These are phyloP conservation scores for Lojkania enalia DNA, from an alignment of 2,329 filamentous ascomycete genomes.

Conservation along the genomic window DNA sequence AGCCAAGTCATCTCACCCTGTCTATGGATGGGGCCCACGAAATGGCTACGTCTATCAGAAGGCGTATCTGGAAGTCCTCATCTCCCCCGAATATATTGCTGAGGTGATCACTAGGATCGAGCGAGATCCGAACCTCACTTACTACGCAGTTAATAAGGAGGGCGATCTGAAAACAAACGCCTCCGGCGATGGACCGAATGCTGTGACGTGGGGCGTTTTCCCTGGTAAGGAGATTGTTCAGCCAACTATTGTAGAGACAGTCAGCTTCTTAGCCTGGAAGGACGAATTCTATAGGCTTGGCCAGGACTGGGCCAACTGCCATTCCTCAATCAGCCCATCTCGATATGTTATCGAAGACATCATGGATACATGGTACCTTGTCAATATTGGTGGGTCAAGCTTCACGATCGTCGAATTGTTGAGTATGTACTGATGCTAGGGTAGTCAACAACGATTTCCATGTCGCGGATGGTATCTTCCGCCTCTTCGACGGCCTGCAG, in stretches of 20 bases:
- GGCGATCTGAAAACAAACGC: constrained; percentile 85
- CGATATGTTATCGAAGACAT: constrained; percentile 77
- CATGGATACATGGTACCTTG: constrained; percentile 88
- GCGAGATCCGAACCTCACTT: constrained; percentile 79
- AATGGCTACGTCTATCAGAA: constrained; percentile 99
- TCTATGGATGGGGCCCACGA: constrained; percentile 91
- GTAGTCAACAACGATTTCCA: constrained; percentile 98
- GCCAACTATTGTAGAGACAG: constrained; percentile 97
- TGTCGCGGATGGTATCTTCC: constrained; percentile 77
- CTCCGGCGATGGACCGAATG: constrained; percentile 84
- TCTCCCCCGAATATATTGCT: constrained; percentile 76
- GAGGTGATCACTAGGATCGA: constrained; percentile 80
- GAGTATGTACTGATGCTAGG: not conserved
- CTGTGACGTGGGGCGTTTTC: constrained; percentile 99
- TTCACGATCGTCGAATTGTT: not conserved
- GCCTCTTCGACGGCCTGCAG: constrained; percentile 77
- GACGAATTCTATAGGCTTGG: constrained; percentile 95
- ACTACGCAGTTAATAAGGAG: constrained; percentile 86
- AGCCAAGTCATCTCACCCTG: constrained; percentile 80
- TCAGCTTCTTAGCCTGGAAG: constrained; percentile 98
- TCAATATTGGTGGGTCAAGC: constrained; percentile 79
- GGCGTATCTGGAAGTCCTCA: constrained; percentile 89
- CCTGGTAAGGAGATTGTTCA: constrained; percentile 99
- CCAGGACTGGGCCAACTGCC: constrained; percentile 91
- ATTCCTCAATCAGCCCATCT: constrained; percentile 74